Percentiles rank a stretch among this genome's conserved stretches.
These are phyloP conservation scores for Nicotiana tabacum DNA, from an alignment of 257 asterid genomes.

Conservation along the genomic window DNA sequence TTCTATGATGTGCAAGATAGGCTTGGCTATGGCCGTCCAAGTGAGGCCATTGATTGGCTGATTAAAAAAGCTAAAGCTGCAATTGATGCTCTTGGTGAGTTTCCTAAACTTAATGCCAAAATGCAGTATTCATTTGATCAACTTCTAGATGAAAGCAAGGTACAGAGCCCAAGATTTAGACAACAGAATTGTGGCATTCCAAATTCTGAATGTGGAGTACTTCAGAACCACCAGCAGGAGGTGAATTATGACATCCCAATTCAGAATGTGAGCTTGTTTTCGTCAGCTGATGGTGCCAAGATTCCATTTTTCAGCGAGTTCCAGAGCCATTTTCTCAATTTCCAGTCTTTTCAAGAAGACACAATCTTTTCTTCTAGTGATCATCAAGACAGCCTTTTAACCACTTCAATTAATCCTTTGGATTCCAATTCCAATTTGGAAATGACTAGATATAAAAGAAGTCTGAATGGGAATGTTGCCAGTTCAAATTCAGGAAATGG, in stretches of 20 bases:
- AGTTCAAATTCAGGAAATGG: background rate
- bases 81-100: constrained; percentile 75
- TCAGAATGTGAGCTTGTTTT: background rate
- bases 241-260: constrained; percentile 9
- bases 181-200: background rate
- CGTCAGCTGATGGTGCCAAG: background rate
- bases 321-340: background rate
- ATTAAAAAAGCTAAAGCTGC: constrained; percentile 82
- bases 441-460: background rate
- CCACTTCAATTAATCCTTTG: background rate
- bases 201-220: background rate
- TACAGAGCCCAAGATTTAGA: background rate
- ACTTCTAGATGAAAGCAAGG: background rate
- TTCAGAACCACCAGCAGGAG: background rate
- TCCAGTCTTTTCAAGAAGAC: constrained; percentile 4
- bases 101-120: background rate
- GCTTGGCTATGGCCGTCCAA: constrained; percentile 96
- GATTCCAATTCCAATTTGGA: constrained; percentile 24
- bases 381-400: background rate
- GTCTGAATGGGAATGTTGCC: constrained; percentile 21
- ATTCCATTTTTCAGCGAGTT: background rate
- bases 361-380: background rate
- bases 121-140: background rate
- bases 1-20: constrained; percentile 98
- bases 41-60: constrained; percentile 97